A percentile compares a stretch with the other conserved stretches of the same genome.
Evolutionary conservation across 768 basidiomycete genomes (phyloP).

Genomic region (Candolleomyces efflorescens): DNA sequence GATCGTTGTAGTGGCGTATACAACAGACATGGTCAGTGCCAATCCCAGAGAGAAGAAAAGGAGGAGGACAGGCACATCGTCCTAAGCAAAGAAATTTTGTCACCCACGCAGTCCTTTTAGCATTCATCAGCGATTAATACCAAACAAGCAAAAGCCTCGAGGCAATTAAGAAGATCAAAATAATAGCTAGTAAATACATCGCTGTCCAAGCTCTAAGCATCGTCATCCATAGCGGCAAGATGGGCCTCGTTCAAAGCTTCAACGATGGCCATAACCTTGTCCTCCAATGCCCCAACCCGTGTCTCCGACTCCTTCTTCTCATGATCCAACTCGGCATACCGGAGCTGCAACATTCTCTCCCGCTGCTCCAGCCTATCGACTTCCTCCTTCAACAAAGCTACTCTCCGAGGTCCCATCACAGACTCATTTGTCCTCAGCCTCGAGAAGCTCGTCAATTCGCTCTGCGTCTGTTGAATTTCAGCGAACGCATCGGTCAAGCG

Average conservation of each 20-base stretch:
- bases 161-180: neutral
- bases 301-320: slow-evolving; percentile 60
- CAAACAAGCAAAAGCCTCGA: neutral
- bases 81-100: neutral
- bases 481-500: slow-evolving; percentile 65
- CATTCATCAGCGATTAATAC: neutral
- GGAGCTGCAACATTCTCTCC: slow-evolving; percentile 74
- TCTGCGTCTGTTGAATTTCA: slow-evolving; percentile 58
- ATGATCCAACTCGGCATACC: slow-evolving; percentile 78
- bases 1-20: neutral
- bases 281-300: slow-evolving; percentile 67
- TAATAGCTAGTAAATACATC: neutral
- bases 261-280: slow-evolving; percentile 81
- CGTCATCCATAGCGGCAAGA: slow-evolving; percentile 57
- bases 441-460: slow-evolving; percentile 79
- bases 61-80: neutral
- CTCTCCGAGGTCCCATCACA: slow-evolving; percentile 71
- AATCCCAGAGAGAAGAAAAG: too few relatives aligned
- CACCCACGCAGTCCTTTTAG: neutral
- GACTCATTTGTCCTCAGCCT: slow-evolving; percentile 69
- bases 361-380: slow-evolving; percentile 75
- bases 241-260: slow-evolving; percentile 78
- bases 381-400: slow-evolving; percentile 80
- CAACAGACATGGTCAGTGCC: neutral
- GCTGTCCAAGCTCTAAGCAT: too few relatives aligned